Conservation (phyloP, 331 rosid species). For the Quercus tomentella region DNA sequence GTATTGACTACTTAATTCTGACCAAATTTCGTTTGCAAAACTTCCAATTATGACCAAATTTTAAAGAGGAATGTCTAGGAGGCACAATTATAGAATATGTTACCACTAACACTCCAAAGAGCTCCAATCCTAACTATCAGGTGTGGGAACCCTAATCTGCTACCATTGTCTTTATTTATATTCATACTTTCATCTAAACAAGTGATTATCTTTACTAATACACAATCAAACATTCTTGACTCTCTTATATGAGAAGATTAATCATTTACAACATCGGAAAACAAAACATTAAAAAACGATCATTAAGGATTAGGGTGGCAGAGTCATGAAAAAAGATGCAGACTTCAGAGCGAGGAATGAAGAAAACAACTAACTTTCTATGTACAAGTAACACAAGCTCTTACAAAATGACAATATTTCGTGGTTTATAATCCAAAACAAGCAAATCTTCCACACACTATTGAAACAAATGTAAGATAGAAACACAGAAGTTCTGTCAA, state of each 20-base stretch:
- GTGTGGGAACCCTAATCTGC: conserved; percentile 1
- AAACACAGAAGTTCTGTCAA: no score
- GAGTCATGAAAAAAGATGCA: background rate
- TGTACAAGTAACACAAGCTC: no score
- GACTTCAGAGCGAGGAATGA: background rate
- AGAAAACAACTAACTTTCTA: background rate
- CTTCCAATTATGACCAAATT: background rate
- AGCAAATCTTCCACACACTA: no score
- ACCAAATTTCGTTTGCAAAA: background rate
- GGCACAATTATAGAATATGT: background rate
- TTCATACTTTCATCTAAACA: background rate
- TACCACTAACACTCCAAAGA: background rate
- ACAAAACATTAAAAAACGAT: no score
- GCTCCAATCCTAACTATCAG: background rate
- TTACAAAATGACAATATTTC: no score
- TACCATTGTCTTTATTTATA: background rate
- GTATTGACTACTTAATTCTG: background rate
- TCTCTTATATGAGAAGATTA: no score
- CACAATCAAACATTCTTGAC: no score
- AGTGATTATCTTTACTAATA: background rate
- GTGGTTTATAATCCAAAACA: no score
- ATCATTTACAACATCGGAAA: no score
- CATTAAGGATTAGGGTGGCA: background rate
- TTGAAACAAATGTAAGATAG: no score
- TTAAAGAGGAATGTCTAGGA: background rate